Evolutionary conservation across 352 stramenopile genomes (phyloP), one percentile per base, ranked within the genome.

Genomic region (Phytophthora sansomeana): DNA sequence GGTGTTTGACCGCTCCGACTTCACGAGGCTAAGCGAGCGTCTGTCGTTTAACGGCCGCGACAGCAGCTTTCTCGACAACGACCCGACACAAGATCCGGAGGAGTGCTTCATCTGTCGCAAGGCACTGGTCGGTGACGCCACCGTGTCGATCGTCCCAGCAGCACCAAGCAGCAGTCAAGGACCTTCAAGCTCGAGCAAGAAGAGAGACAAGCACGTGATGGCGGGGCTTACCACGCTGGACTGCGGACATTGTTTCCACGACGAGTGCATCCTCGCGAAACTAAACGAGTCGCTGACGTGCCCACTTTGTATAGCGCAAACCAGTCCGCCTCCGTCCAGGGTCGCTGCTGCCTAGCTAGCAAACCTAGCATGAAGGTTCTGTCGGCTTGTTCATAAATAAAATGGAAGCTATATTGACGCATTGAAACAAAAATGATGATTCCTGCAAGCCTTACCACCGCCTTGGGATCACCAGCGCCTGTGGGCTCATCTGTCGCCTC

Each of bases 221-320:
- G 71, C 80, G 11, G 83, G 81, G 33, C 65, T 95, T 24, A 93
- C 87, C 24, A 93, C 85, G 36, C 76, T 96, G 3, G 66, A 87
- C 43, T 96, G 87, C 49, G 84, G 87, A 14, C 87, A 96, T 66
- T 85, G 84, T 44, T 96, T 93, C 74, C 87, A 96, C 61, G 87
- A 96, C 50, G 87, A 96, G 56, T 96, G 87, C 66, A 96, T 96
- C 52, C 67, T 96, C 7, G 74, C 69, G 43, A 93, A 95, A 61
- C 80, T 95, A 32, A 95, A 95, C 67, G 71, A 91, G 60, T 75
- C 56, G 21, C 70, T 95, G 8, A 54, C 66, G 44, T 95, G 87
- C 60, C 87, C 87, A 21, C 63, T 91, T 10, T 95, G 87, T 51
- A 53, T 67, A 13, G 48, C 54, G 30, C 50, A 66, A 36, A 50